Evolutionary conservation across 345 rosid species (phyloP), one percentile per base, ranked within the genome.

Genomic region (Rhodomyrtus tomentosa): DNA sequence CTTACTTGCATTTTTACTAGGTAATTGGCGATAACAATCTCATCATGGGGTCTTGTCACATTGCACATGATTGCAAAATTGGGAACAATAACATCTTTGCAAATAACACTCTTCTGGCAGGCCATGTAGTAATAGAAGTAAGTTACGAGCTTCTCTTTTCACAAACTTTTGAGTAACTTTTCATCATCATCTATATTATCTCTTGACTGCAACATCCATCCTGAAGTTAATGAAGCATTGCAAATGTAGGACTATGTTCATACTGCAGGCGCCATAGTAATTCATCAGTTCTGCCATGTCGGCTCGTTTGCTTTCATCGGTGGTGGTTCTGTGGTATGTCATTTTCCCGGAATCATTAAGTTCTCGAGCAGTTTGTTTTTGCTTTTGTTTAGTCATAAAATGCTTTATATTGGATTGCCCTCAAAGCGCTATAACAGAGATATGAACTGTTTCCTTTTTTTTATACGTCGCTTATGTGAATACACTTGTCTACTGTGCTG

Each of bases 31-130:
- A 93, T 86, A 92, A 91, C 90, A 97, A 97, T 89, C 95, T 97
- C 83, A 90, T 97, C 86, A 97, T 97, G 99, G 99, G 98, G 6
- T 94, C 99, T 55, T 94, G 99, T 87, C 99, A 95, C 88, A 90
- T 97, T 86, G 99, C 98, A 50, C 99, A 95, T 88, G 99, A 95
- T 89, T 97, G 98, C 89, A 93, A 92, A 88, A 93, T 94, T 55
- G 98, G 99, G 25, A 91, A 92, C 91, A 84, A 55, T 89, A 97
- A 97, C 93, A 95, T 97, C 83, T 94, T 95, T 87, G 96, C 98
- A 38, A 95, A 95, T 85, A 92, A 85, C 89, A 95, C 94, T 56
- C 98, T 96, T 91, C 90, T 97, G 81, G 98, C 98, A 1, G 99
- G 99, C 72, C 98, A 95, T 92, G 98, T 97, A 80, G 85, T 90